phyloP scores from a whole-genome alignment of 2,329 filamentous ascomycete species.

The Zasmidium cellare region DNA sequence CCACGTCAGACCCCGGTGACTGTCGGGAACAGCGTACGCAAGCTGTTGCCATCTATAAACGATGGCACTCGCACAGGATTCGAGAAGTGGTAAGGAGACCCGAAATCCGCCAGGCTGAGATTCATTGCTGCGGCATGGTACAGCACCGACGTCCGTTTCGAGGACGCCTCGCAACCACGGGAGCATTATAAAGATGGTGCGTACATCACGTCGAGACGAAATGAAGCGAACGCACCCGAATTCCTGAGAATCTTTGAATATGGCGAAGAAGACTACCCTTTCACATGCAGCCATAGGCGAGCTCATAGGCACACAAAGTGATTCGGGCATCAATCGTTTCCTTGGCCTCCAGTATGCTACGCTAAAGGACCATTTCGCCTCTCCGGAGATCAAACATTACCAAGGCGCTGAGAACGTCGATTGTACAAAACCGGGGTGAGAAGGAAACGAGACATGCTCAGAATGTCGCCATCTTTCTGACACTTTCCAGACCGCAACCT shows the following conservation, averaged over 20 bases:
- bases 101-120: no score
- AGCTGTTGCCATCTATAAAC: no score
- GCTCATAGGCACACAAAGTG: constrained; percentile 24
- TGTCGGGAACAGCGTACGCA: no score
- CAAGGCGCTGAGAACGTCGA: constrained; percentile 29
- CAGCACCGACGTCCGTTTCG: no score
- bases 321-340: constrained; percentile 34
- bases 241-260: not conserved
- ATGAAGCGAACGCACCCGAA: no score
- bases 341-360: constrained; percentile 42
- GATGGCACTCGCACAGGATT: no score
- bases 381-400: constrained; percentile 33
- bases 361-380: constrained; percentile 38
- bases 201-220: no score
- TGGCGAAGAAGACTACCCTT: constrained; percentile 9
- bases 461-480: not conserved
- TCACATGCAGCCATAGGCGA: constrained; percentile 28
- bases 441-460: not conserved
- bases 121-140: no score
- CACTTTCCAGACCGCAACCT: constrained; percentile 36
- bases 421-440: constrained; percentile 39
- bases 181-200: no score
- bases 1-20: no score
- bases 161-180: no score
- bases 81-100: no score